Conservation (phyloP, 495 filamentous ascomycete genomes). For the Coniosporium apollinis region DNA sequence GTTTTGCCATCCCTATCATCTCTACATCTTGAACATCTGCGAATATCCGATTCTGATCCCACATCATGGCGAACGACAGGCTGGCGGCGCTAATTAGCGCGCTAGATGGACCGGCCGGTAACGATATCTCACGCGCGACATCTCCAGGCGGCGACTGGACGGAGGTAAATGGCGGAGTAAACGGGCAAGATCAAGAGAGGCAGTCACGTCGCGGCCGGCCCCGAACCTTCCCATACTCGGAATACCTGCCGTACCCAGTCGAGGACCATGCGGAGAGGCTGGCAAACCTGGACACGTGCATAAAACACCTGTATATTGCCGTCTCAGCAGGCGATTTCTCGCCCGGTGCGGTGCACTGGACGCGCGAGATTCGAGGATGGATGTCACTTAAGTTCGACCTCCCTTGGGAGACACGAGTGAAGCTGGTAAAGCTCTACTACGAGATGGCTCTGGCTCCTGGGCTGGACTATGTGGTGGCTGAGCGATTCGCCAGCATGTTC, state of each 20-base stretch:
- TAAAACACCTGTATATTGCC: slow-evolving; percentile 82
- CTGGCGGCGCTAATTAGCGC: slow-evolving; percentile 17
- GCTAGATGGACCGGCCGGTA: slow-evolving; percentile 12
- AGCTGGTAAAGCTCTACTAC: slow-evolving; percentile 81
- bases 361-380: slow-evolving; percentile 89
- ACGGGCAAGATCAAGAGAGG: slow-evolving; percentile 31
- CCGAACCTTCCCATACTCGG: slow-evolving; percentile 82
- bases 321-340: slow-evolving; percentile 86
- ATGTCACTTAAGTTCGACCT: slow-evolving; percentile 93
- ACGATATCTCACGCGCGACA: slow-evolving; percentile 44
- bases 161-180: slow-evolving; percentile 31
- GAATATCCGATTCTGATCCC: too few species aligned
- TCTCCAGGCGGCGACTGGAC: slow-evolving; percentile 47
- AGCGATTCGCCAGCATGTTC: slow-evolving; percentile 94
- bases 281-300: slow-evolving; percentile 60
- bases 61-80: slow-evolving; percentile 16
- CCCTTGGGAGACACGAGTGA: slow-evolving; percentile 60
- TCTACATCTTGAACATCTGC: too few species aligned
- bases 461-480: slow-evolving; percentile 60
- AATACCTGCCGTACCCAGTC: slow-evolving; percentile 69
- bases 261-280: slow-evolving; percentile 62
- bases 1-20: too few species aligned
- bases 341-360: slow-evolving; percentile 92
- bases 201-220: slow-evolving; percentile 56
- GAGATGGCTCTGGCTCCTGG: slow-evolving; percentile 85